phyloP scores from a whole-genome alignment of 306 rosid species.

The Cajanus cajan region DNA sequence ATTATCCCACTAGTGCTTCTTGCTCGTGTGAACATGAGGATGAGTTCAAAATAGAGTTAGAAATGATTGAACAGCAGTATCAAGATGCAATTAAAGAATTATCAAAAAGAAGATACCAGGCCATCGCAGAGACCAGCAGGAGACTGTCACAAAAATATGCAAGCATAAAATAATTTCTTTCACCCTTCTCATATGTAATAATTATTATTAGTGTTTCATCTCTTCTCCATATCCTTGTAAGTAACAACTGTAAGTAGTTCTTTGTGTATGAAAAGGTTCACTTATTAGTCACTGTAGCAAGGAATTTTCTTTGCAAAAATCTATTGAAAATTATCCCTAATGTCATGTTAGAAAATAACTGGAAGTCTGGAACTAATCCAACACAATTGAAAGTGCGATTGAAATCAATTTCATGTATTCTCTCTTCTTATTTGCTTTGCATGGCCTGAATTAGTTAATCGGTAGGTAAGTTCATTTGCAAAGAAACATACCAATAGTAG shows the following conservation, averaged over 20 bases:
- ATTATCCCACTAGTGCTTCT: neutral
- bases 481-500: too few relatives aligned
- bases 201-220: neutral
- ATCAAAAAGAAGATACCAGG: neutral
- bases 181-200: neutral
- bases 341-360: neutral
- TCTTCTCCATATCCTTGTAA: neutral
- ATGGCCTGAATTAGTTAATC: too few relatives aligned
- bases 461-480: too few relatives aligned
- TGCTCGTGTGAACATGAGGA: neutral
- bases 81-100: neutral
- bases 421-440: too few relatives aligned
- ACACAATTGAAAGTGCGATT: neutral
- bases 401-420: neutral
- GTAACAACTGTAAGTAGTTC: neutral
- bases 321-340: neutral
- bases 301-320: neutral
- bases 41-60: neutral
- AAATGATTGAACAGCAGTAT: neutral
- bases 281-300: neutral
- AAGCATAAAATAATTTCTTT: constrained; percentile 15
- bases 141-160: neutral
- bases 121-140: neutral
- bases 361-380: neutral
- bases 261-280: neutral